phyloP scores from a whole-genome alignment of 2,329 filamentous ascomycete genomes.

The Didymella sp. region DNA sequence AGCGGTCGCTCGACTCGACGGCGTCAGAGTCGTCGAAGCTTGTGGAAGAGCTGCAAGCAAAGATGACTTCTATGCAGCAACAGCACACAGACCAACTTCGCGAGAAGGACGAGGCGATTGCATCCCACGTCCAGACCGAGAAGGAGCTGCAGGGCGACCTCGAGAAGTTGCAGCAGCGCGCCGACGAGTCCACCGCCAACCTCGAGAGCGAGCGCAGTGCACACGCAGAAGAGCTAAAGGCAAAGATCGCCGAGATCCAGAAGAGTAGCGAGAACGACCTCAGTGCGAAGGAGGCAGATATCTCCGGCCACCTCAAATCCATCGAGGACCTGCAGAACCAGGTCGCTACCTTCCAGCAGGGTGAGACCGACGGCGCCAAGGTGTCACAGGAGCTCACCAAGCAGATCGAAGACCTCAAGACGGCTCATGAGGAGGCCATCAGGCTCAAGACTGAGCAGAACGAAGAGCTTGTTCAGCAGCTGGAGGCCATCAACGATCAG shows the following conservation, averaged over 20 bases:
- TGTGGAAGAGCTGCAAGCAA: slow-evolving; percentile 44
- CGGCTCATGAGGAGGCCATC: slow-evolving; percentile 41
- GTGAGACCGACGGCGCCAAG: slow-evolving; percentile 42
- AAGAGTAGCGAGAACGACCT: slow-evolving; percentile 32
- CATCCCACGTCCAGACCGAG: slow-evolving; percentile 30
- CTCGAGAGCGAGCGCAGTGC: slow-evolving; percentile 42
- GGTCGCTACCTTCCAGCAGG: slow-evolving; percentile 43
- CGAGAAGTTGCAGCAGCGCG: slow-evolving; percentile 38
- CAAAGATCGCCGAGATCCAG: slow-evolving; percentile 41
- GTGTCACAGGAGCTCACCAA: slow-evolving; percentile 42
- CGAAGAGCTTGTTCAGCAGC: slow-evolving; percentile 42
- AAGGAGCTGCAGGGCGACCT: slow-evolving; percentile 39
- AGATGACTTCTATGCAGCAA: slow-evolving; percentile 39
- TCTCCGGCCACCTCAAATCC: slow-evolving; percentile 39
- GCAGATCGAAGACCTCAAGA: slow-evolving; percentile 42
- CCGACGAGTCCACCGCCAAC: slow-evolving; percentile 37
- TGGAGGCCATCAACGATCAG: slow-evolving; percentile 47
- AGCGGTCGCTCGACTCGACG: slow-evolving; percentile 36
- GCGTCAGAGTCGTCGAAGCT: slow-evolving; percentile 40
- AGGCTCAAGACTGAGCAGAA: slow-evolving; percentile 41
- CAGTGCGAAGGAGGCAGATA: slow-evolving; percentile 38
- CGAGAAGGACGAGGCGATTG: slow-evolving; percentile 42
- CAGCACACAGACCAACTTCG: slow-evolving; percentile 44
- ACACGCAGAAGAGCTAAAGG: slow-evolving; percentile 34
- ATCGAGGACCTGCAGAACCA: slow-evolving; percentile 45